Percentiles rank a stretch among this genome's conserved stretches.
Conservation (phyloP, 1,284 basidiomycete genomes). For the Cutaneotrichosporon sp. region DNA sequence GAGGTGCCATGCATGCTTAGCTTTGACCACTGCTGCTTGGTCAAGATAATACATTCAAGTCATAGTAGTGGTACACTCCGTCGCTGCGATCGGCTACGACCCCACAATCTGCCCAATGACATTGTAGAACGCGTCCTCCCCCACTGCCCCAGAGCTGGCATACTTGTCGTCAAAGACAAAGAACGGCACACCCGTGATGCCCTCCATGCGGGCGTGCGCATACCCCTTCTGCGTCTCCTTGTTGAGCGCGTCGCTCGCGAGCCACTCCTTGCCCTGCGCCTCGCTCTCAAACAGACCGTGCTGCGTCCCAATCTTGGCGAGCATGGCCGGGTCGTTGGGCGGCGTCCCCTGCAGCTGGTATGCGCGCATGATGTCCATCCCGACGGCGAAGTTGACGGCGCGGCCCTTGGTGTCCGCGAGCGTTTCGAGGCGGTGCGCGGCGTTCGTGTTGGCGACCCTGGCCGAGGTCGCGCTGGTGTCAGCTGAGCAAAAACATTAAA, state of each 20-base stretch:
- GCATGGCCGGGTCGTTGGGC: slow-evolving; percentile 39
- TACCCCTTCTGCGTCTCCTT: slow-evolving; percentile 36
- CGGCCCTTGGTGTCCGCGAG: slow-evolving; percentile 40
- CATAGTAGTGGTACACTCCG: no score
- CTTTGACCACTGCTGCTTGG: no score
- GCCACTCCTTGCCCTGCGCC: slow-evolving; percentile 35
- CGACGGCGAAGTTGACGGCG: slow-evolving; percentile 37
- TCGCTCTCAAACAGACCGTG: slow-evolving; percentile 42
- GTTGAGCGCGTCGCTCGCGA: slow-evolving; percentile 39
- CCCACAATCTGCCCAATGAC: slow-evolving; percentile 32
- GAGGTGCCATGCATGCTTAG: no score
- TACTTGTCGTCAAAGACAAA: slow-evolving; percentile 52
- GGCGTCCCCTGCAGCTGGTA: slow-evolving; percentile 53
- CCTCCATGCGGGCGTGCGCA: slow-evolving; percentile 34
- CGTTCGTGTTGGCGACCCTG: slow-evolving; percentile 33
- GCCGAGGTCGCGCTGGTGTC: not conserved
- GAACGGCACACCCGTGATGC: slow-evolving; percentile 56
- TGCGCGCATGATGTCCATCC: slow-evolving; percentile 40
- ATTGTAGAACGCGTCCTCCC: slow-evolving; percentile 55
- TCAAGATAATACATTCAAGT: not conserved
- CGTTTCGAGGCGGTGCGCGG: slow-evolving; percentile 49
- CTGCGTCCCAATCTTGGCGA: slow-evolving; percentile 45
- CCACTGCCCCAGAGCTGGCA: slow-evolving; percentile 53
- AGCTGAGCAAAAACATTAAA: not conserved
- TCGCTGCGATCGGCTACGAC: not conserved